These are phyloP conservation scores for Amphirosellinia nigrospora DNA, from an alignment of 495 filamentous ascomycete species.

Conservation along the genomic window DNA sequence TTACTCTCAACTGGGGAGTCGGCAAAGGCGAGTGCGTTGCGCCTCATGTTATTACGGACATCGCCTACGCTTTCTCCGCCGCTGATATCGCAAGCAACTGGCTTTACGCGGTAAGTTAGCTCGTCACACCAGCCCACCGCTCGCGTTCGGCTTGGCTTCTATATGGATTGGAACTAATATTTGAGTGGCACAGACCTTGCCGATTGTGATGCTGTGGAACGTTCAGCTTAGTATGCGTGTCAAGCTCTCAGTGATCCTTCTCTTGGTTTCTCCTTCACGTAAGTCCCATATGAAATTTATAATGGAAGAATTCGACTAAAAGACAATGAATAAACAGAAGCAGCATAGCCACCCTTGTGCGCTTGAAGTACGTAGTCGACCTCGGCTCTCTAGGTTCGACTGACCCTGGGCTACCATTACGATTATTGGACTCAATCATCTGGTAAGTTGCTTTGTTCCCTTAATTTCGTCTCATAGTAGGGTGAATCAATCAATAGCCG, in stretches of 20 bases:
- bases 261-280: conserved; percentile 24
- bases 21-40: conserved; percentile 19
- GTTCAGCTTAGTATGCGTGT: conserved; percentile 20
- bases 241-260: conserved; percentile 18
- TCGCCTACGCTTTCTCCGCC: conserved; percentile 22
- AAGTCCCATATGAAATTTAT: not conserved
- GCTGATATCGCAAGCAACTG: conserved; percentile 23
- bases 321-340: conserved; percentile 9
- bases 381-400: conserved; percentile 15
- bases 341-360: conserved; percentile 22
- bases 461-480: not conserved
- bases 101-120: conserved; percentile 15
- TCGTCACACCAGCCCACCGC: not conserved
- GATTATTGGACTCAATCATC: conserved; percentile 15
- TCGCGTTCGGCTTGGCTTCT: not conserved
- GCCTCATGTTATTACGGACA: conserved; percentile 11
- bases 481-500: not conserved
- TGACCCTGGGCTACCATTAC: conserved; percentile 11
- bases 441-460: not conserved
- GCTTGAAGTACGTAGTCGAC: conserved; percentile 22
- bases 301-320: not conserved
- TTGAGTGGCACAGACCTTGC: not conserved
- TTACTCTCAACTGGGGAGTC: conserved; percentile 21
- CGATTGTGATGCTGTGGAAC: conserved; percentile 19
- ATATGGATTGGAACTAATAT: not conserved